Percentiles rank a stretch among this genome's conserved stretches.
Conservation (phyloP, 179 eudicot species). For the Silene vulgaris region DNA sequence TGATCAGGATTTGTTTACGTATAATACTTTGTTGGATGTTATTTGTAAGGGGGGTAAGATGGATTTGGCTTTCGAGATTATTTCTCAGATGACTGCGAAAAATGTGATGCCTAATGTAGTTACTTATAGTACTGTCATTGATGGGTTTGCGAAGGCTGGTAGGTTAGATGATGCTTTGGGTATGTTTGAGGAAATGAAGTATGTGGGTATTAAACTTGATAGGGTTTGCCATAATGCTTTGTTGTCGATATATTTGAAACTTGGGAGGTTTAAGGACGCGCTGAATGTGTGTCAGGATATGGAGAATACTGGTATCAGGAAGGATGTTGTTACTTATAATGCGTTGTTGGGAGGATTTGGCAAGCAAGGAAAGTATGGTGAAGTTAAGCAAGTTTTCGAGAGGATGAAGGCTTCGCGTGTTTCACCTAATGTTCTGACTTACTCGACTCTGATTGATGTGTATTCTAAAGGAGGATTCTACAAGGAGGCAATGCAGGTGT, state of each 20-base stretch:
- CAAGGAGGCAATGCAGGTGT: slow-evolving; percentile 69
- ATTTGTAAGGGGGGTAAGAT: slow-evolving; percentile 75
- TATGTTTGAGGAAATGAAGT: slow-evolving; percentile 77
- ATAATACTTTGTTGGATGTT: slow-evolving; percentile 78
- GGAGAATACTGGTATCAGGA: slow-evolving; percentile 74
- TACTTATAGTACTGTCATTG: slow-evolving; percentile 83
- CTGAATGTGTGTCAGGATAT: slow-evolving; percentile 65
- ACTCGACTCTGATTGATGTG: slow-evolving; percentile 79
- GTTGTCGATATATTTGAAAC: slow-evolving; percentile 73
- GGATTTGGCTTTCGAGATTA: slow-evolving; percentile 65
- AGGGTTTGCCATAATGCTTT: slow-evolving; percentile 75
- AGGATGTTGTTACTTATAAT: slow-evolving; percentile 91
- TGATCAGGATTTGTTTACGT: slow-evolving; percentile 83
- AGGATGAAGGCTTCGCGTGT: slow-evolving; percentile 62
- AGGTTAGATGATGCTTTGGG: slow-evolving; percentile 65
- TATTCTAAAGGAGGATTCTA: slow-evolving; percentile 72
- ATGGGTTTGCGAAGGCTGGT: slow-evolving; percentile 86
- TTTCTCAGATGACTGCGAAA: slow-evolving; percentile 73
- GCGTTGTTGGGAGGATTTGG: slow-evolving; percentile 88
- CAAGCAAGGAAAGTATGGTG: slow-evolving; percentile 79
- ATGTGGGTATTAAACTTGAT: slow-evolving; percentile 56
- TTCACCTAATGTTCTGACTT: slow-evolving; percentile 68
- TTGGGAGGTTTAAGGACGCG: slow-evolving; percentile 82
- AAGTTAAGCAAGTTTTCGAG: slow-evolving; percentile 59
- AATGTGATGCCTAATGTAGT: slow-evolving; percentile 77